Conservation (phyloP, 2,329 filamentous ascomycete species). For the Verticillium zaregamsianum region DNA sequence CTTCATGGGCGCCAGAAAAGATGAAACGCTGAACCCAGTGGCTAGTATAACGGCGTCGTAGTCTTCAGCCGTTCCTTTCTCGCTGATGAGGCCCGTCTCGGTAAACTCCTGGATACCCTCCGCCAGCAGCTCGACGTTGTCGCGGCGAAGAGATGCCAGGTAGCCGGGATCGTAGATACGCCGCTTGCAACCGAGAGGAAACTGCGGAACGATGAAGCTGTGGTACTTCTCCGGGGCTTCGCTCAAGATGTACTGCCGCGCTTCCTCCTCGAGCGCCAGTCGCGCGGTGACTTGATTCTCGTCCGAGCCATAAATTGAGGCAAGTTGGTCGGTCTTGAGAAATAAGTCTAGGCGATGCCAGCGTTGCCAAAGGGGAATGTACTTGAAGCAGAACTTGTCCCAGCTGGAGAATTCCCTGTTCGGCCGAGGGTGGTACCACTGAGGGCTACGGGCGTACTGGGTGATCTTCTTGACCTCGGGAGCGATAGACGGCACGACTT, state of each 20-base stretch:
- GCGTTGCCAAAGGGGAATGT: conserved; percentile 16
- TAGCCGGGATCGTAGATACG: conserved; percentile 30
- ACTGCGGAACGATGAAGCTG: conserved; percentile 24
- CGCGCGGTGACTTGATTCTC: conserved; percentile 2
- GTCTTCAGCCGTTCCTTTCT: conserved; percentile 12
- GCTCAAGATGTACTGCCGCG: conserved; percentile 19
- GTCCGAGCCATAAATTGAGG: conserved; percentile 10
- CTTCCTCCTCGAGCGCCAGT: conserved; percentile 10
- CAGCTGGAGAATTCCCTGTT: conserved; percentile 8
- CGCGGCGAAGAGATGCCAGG: conserved; percentile 19
- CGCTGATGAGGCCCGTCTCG: conserved; percentile 20
- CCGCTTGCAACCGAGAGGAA: conserved; percentile 29
- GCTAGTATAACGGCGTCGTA: conserved; percentile 21
- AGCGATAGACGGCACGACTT: conserved; percentile 29
- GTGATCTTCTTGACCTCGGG: conserved; percentile 17
- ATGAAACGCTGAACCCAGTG: conserved; percentile 20
- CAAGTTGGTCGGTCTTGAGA: conserved; percentile 18
- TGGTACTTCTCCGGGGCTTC: conserved; percentile 21
- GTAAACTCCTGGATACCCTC: conserved; percentile 19
- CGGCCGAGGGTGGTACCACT: conserved; percentile 19
- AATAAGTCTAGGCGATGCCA: conserved; percentile 14
- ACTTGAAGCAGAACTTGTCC: conserved; percentile 18
- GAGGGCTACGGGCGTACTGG: conserved; percentile 20
- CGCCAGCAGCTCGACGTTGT: conserved; percentile 24
- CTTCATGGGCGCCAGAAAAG: conserved; percentile 21